Evolutionary conservation across 495 filamentous ascomycete genomes (phyloP), one percentile per base, ranked within the genome.

Genomic region (Amphirosellinia nigrospora): DNA sequence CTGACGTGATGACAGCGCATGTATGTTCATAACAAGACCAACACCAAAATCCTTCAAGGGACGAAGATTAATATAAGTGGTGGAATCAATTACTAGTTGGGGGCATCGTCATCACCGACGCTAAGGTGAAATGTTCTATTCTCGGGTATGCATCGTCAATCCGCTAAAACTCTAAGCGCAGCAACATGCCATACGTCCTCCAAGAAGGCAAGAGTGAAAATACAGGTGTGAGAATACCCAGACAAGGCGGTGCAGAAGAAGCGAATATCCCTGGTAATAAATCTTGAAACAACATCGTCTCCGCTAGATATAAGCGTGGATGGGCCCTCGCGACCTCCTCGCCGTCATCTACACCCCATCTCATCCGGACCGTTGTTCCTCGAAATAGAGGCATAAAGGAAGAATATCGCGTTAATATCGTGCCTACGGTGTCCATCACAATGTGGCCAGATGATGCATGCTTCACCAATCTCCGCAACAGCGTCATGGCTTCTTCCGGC

Each of bases 381-480:
- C 55, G 52, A 21, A 59, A 68, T 1, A 68, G 59, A 10, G 59
- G 59, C 68, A 70, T 64, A 15, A 64, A 50, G 26, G 60, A n/a
- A 3, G 7, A 8, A 28, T 46, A 64, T 9, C 61, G 48, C 38
- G 28, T 56, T 11, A 70, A 9, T 21, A 58, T 52, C 60, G 36
- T 60, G n/a, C 74, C 74, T 11, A 70, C 26, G 1, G 66, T 60
- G 34, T 76, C 72, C 28, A 71, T 60, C 13, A 76, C 39, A 45
- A 75, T 45, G 53, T 46, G 59, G 0, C 73, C 69, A 23, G 28
- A 58, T n/a, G 39, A 16, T 34, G 70, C 71, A 11, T 46, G 46
- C n/a, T 71, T 67, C n/a, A 66, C 64, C 23, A 76, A 13, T 15
- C 70, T 61, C 60, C 41, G 43, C 39, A 76, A 38, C 15, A 73